phyloP scores from a whole-genome alignment of 2,329 filamentous ascomycete genomes.

The Fusarium sp. region DNA sequence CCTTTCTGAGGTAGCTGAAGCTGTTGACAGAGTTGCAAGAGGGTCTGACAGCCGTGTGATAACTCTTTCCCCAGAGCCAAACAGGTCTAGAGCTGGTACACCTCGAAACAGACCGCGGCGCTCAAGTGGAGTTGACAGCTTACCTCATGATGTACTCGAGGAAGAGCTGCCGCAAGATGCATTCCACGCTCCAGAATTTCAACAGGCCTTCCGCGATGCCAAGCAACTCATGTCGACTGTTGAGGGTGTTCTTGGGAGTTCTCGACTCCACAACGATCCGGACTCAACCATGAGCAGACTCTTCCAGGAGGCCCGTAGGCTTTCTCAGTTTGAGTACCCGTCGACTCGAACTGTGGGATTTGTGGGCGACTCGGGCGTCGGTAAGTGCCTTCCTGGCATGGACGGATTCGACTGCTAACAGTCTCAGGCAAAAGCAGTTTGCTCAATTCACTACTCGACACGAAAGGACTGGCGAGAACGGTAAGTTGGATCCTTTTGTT shows the following conservation, averaged over 20 bases:
- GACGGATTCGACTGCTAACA: not conserved
- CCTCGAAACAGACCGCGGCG: conserved; percentile 27
- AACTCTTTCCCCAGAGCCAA: conserved; percentile 31
- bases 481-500: conserved; percentile 50
- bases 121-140: conserved; percentile 16
- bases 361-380: conserved; percentile 65
- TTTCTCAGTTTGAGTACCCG: conserved; percentile 58
- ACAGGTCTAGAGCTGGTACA: not conserved
- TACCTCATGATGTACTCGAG: conserved; percentile 46
- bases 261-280: conserved; percentile 53
- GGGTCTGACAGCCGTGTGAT: conserved; percentile 17
- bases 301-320: conserved; percentile 48
- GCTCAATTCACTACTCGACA: conserved; percentile 65
- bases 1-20: conserved; percentile 12
- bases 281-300: conserved; percentile 59
- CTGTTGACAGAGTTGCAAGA: conserved; percentile 18
- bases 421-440: conserved; percentile 63
- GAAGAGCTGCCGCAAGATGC: conserved; percentile 55
- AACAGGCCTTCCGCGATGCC: conserved; percentile 53
- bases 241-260: conserved; percentile 52
- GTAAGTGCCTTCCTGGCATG: conserved; percentile 45
- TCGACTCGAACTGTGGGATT: conserved; percentile 61
- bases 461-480: conserved; percentile 56
- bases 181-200: conserved; percentile 56
- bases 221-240: conserved; percentile 53